These are phyloP conservation scores for Entoloma clypeatum DNA, from an alignment of 1,284 basidiomycete genomes.

Conservation along the genomic window DNA sequence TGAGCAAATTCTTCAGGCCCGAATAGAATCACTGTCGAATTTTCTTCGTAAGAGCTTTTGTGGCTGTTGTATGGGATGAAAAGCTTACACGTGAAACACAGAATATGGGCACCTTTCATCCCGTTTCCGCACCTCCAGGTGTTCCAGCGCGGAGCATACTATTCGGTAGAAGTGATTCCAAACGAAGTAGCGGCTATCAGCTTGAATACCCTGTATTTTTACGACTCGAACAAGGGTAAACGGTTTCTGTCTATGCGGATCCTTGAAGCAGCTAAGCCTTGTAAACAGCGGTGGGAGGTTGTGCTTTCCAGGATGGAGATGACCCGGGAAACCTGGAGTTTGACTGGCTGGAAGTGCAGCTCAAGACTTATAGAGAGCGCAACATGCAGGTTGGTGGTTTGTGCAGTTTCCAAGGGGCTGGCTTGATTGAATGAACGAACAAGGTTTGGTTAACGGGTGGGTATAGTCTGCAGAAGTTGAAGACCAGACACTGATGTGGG, in stretches of 20 bases:
- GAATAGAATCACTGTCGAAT: slow-evolving; percentile 75
- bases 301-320: slow-evolving; percentile 50
- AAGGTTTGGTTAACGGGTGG: slow-evolving; percentile 49
- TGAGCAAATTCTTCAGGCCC: slow-evolving; percentile 50
- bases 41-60: slow-evolving; percentile 52
- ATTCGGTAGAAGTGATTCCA: slow-evolving; percentile 77
- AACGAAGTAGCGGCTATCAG: slow-evolving; percentile 77
- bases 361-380: slow-evolving; percentile 65
- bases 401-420: background rate
- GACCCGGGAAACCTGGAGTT: slow-evolving; percentile 85
- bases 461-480: slow-evolving; percentile 13
- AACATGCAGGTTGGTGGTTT: slow-evolving; percentile 65
- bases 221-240: slow-evolving; percentile 85
- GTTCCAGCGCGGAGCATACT: slow-evolving; percentile 85
- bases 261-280: slow-evolving; percentile 13
- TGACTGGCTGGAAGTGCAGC: slow-evolving; percentile 89
- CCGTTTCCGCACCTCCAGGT: slow-evolving; percentile 80
- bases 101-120: slow-evolving; percentile 83
- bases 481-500: slow-evolving; percentile 8
- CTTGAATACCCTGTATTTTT: slow-evolving; percentile 92
- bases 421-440: slow-evolving; percentile 7
- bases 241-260: background rate
- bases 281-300: slow-evolving; percentile 61
- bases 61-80: slow-evolving; percentile 13
- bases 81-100: slow-evolving; percentile 26